Conservation (phyloP, 2,329 filamentous ascomycete genomes). For the Mycogone perniciosa region DNA sequence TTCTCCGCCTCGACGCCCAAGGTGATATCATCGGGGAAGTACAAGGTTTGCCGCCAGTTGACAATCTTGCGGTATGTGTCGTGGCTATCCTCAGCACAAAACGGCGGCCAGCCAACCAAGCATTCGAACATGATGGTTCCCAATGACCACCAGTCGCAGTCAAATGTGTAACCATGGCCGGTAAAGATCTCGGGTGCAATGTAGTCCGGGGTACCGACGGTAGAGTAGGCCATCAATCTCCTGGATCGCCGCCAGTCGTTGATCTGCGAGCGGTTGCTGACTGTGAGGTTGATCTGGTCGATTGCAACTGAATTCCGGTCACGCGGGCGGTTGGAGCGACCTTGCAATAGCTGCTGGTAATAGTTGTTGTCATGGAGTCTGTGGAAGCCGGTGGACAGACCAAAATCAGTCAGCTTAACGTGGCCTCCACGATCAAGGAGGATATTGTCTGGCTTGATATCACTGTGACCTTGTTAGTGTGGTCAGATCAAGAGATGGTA, state of each 20-base stretch:
- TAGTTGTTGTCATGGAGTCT: constrained; percentile 97
- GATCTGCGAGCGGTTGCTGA: constrained; percentile 95
- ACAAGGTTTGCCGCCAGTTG: constrained; percentile 92
- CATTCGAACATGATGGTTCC: constrained; percentile 99
- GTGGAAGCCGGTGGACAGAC: constrained; percentile 95
- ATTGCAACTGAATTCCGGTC: constrained; percentile 93
- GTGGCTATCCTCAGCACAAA: constrained; percentile 95
- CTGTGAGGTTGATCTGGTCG: constrained; percentile 96
- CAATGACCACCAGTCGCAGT: constrained; percentile 98
- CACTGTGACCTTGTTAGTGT: constrained; percentile 45
- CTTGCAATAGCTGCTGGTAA: constrained; percentile 91
- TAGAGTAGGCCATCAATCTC: constrained; percentile 94
- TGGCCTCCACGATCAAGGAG: constrained; percentile 90
- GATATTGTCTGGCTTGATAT: constrained; percentile 99
- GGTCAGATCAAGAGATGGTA: neutral
- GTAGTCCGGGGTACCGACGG: constrained; percentile 95
- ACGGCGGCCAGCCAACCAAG: constrained; percentile 95
- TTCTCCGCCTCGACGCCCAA: constrained; percentile 85
- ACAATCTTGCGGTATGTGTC: constrained; percentile 99
- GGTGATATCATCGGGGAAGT: constrained; percentile 93
- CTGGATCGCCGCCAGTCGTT: constrained; percentile 98
- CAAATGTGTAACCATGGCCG: constrained; percentile 89
- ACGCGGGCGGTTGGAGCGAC: constrained; percentile 62
- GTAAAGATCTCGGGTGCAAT: constrained; percentile 98
- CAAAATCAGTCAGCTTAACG: constrained; percentile 97